A percentile compares a stretch with the other conserved stretches of the same genome.
phyloP scores from a whole-genome alignment of 108 stramenopile genomes.

The Aurantiochytrium sp. region DNA sequence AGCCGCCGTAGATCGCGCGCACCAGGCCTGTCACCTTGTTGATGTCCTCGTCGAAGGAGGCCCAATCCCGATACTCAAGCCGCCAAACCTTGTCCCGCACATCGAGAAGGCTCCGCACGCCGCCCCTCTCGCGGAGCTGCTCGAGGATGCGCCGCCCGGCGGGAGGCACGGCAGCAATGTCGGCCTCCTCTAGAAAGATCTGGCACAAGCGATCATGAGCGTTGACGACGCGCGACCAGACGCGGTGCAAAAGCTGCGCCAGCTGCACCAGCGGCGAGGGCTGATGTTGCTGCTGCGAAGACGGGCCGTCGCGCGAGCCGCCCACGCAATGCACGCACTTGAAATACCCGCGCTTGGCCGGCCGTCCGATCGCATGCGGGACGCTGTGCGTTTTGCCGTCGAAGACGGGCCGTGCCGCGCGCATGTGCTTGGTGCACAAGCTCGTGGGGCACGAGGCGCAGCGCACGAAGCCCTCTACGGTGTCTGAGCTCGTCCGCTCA shows the following conservation, averaged over 20 bases:
- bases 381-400: neutral
- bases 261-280: neutral
- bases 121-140: neutral
- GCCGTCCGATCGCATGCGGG: neutral
- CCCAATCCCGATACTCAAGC: neutral
- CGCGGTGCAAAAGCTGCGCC: neutral
- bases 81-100: conserved; percentile 11
- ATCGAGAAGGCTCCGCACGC: neutral
- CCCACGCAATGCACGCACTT: conserved; percentile 15
- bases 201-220: neutral
- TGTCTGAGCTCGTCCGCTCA: neutral
- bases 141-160: neutral
- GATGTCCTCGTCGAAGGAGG: neutral
- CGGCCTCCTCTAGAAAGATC: neutral
- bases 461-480: neutral
- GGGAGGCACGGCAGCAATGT: neutral
- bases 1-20: neutral
- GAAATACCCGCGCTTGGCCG: neutral
- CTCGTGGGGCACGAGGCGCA: conserved; percentile 1
- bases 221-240: neutral
- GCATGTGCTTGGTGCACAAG: neutral
- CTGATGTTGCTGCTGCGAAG: too few species aligned
- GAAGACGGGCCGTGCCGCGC: neutral
- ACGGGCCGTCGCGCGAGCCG: neutral
- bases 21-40: neutral